Conservation (phyloP, 169 alveolate genomes). For the Eimeria necatrix region DNA sequence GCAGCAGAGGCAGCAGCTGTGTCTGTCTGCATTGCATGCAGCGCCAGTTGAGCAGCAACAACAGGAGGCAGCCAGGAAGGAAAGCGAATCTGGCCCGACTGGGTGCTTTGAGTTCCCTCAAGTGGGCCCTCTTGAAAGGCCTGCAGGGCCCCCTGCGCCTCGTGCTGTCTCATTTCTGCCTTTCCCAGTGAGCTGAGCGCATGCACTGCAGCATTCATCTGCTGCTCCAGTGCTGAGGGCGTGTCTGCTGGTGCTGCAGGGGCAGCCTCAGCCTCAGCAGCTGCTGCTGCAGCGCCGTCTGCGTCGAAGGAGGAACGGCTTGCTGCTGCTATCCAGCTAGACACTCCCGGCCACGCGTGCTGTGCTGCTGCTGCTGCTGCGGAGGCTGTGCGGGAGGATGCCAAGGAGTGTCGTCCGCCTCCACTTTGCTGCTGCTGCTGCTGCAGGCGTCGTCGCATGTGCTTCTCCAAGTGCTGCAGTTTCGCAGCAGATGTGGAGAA, state of each 20-base stretch:
- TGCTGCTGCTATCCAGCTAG: constrained; percentile 43
- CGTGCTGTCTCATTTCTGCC: constrained; percentile 47
- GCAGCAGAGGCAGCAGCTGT: not conserved
- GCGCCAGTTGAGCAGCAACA: not conserved
- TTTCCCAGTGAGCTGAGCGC: not conserved
- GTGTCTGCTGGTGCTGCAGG: not conserved
- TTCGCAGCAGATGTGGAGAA: constrained; percentile 23
- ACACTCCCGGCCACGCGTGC: constrained; percentile 36
- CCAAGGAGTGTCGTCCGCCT: not conserved
- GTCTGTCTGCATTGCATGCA: not conserved
- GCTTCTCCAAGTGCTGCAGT: constrained; percentile 40
- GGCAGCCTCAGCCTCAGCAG: constrained; percentile 8
- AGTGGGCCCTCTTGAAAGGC: not conserved
- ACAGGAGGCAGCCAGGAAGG: constrained; percentile 53
- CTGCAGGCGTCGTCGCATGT: constrained; percentile 63
- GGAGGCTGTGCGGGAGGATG: not conserved
- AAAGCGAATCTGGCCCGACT: not conserved
- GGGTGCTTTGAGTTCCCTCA: not conserved
- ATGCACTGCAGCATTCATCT: constrained; percentile 26
- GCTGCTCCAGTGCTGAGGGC: constrained; percentile 7
- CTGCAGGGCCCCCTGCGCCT: not conserved
- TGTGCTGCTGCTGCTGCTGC: constrained; percentile 30
- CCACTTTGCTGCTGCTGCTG: constrained; percentile 36
- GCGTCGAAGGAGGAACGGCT: not conserved
- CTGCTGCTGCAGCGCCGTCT: not conserved